phyloP scores from a whole-genome alignment of 2,329 filamentous ascomycete species.

The Stromatinia cepivora region DNA sequence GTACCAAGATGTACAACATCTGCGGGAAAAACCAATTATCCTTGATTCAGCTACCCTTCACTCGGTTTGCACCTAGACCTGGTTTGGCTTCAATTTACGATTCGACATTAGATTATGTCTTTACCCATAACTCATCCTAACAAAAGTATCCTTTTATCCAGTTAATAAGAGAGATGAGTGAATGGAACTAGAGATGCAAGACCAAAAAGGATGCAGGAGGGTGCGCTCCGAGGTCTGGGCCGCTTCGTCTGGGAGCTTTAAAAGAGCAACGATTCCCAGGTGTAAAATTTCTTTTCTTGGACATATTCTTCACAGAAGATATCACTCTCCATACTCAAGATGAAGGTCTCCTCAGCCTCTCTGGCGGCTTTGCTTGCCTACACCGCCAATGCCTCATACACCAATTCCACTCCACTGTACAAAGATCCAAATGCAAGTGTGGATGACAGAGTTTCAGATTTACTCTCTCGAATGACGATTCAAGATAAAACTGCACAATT shows the following conservation, averaged over 20 bases:
- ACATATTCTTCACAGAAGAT: background rate
- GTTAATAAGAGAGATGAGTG: slow-evolving; percentile 1
- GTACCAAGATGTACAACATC: slow-evolving; percentile 4
- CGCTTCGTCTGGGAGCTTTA: background rate
- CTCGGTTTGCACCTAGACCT: background rate
- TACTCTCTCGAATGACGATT: slow-evolving; percentile 71
- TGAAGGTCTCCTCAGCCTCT: slow-evolving; percentile 10
- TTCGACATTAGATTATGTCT: background rate
- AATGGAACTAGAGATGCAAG: slow-evolving; percentile 12
- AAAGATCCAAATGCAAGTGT: slow-evolving; percentile 63
- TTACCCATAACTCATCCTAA: background rate
- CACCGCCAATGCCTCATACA: slow-evolving; percentile 6
- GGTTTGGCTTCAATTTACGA: background rate
- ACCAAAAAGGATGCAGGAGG: slow-evolving; percentile 11
- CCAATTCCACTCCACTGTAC: slow-evolving; percentile 50
- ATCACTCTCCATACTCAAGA: slow-evolving; percentile 6
- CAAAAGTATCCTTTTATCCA: background rate
- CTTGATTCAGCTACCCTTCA: slow-evolving; percentile 1
- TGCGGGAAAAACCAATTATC: slow-evolving; percentile 13
- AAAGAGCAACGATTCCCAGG: slow-evolving; percentile 7
- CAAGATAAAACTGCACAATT: slow-evolving; percentile 72
- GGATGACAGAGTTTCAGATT: slow-evolving; percentile 64
- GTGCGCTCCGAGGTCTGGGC: slow-evolving; percentile 17
- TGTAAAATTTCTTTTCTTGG: background rate
- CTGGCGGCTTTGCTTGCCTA: slow-evolving; percentile 18